Conservation (phyloP, 2,329 filamentous ascomycete species). For the Pyrenochaeta sp. region DNA sequence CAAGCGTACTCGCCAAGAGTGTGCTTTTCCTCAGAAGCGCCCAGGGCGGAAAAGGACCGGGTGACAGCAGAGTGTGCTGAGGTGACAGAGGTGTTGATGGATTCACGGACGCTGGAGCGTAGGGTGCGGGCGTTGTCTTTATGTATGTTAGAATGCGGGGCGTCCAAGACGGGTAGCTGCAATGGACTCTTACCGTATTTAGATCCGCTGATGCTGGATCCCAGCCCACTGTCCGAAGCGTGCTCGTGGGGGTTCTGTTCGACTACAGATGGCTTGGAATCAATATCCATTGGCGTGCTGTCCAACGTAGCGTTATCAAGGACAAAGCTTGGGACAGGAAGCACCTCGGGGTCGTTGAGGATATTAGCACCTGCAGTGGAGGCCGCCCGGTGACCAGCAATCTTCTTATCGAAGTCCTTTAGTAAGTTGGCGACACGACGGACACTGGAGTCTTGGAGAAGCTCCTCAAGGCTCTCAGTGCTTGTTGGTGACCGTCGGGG, state of each 20-base stretch:
- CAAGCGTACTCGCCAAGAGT: constrained; percentile 74
- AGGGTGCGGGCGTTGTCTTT: constrained; percentile 45
- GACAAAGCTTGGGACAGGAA: constrained; percentile 58
- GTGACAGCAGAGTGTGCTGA: constrained; percentile 52
- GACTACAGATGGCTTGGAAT: constrained; percentile 50
- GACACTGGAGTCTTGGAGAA: constrained; percentile 56
- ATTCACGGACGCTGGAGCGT: constrained; percentile 42
- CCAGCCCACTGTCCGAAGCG: constrained; percentile 86
- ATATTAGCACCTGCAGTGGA: constrained; percentile 47
- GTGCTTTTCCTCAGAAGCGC: constrained; percentile 55
- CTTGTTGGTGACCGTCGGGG: constrained; percentile 59
- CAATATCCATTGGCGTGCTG: constrained; percentile 49
- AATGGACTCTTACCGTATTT: constrained; percentile 50
- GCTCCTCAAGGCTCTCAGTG: constrained; percentile 58
- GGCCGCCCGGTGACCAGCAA: constrained; percentile 46
- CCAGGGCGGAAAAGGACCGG: constrained; percentile 54
- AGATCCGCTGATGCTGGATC: constrained; percentile 76
- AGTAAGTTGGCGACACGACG: constrained; percentile 56
- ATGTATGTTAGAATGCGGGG: constrained; percentile 42
- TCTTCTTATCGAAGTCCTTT: constrained; percentile 55
- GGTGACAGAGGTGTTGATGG: constrained; percentile 49
- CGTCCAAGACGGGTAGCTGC: constrained; percentile 26
- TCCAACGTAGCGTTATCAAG: constrained; percentile 49
- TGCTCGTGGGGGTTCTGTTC: constrained; percentile 65
- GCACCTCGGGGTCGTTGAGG: constrained; percentile 58